These are phyloP conservation scores for Rasamsonia emersonii DNA, from an alignment of 2,329 filamentous ascomycete species.

Conservation along the genomic window DNA sequence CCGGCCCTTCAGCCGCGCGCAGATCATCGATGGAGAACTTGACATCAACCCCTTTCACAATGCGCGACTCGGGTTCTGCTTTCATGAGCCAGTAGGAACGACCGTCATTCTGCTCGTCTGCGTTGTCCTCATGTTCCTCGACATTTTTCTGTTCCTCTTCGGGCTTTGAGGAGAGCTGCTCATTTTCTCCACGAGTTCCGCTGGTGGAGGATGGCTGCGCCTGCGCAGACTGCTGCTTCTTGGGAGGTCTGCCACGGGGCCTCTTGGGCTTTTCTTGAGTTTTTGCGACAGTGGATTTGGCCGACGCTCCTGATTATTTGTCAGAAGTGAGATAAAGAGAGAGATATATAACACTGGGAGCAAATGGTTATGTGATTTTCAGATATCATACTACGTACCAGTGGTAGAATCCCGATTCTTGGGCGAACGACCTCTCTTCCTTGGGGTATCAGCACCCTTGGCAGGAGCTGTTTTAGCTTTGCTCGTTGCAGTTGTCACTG, in stretches of 20 bases:
- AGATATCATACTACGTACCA: conserved; percentile 3
- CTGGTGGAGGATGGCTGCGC: conserved; percentile 6
- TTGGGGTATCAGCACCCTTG: conserved; percentile 3
- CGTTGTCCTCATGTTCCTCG: conserved; percentile 8
- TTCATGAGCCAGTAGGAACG: conserved; percentile 72
- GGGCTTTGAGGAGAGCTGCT: conserved; percentile 11
- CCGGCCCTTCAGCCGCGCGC: conserved; percentile 60
- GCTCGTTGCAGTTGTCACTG: too few relatives aligned
- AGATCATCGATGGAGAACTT: conserved; percentile 93
- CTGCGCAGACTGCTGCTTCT: conserved; percentile 8
- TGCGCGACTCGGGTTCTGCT: conserved; percentile 76
- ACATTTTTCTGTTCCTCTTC: conserved; percentile 10
- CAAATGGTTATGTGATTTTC: too few relatives aligned
- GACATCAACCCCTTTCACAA: conserved; percentile 81
- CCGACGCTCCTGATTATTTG: background rate
- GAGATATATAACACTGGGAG: too few relatives aligned
- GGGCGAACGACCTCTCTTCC: conserved; percentile 7
- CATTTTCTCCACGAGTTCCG: conserved; percentile 6
- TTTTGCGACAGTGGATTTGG: conserved; percentile 3
- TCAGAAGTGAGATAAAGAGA: too few relatives aligned
- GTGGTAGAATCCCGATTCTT: conserved; percentile 3
- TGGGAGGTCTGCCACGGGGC: conserved; percentile 9
- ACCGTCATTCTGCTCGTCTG: conserved; percentile 14
- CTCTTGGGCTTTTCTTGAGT: conserved; percentile 9
- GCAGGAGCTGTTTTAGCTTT: conserved; percentile 4